phyloP scores from a whole-genome alignment of 345 rosid species.

The Salix purpurea region DNA sequence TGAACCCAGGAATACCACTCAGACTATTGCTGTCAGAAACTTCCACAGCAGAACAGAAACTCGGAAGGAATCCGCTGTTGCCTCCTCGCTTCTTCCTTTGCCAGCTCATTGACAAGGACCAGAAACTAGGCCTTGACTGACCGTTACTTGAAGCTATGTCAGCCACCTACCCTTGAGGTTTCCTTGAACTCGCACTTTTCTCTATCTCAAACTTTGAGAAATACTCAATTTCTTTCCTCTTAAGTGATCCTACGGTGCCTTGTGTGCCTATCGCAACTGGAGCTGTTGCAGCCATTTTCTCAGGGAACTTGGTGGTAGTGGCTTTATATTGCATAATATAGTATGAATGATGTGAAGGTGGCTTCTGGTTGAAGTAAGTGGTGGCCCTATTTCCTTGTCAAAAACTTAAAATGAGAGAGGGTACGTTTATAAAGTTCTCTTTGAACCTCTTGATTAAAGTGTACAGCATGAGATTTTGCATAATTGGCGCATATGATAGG shows the following conservation, averaged over 20 bases:
- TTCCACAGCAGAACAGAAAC: constrained; percentile 51
- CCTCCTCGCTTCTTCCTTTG: constrained; percentile 54
- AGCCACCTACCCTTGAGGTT: constrained; percentile 20
- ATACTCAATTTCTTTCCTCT: constrained; percentile 70
- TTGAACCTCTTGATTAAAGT: constrained; percentile 31
- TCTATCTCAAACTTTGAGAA: constrained; percentile 44
- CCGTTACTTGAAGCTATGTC: constrained; percentile 27
- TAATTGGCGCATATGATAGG: constrained; percentile 31
- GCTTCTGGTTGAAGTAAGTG: constrained; percentile 39
- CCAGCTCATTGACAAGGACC: constrained; percentile 48
- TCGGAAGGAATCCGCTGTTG: constrained; percentile 35
- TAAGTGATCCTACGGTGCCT: constrained; percentile 79
- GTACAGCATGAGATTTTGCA: constrained; percentile 42
- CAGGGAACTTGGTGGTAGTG: constrained; percentile 16
- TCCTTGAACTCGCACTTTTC: constrained; percentile 20
- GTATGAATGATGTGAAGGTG: constrained; percentile 4
- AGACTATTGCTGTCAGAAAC: constrained; percentile 35
- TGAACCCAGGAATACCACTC: constrained; percentile 40
- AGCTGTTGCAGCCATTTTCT: constrained; percentile 44
- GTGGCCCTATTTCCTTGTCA: constrained; percentile 11
- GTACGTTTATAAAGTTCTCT: neutral
- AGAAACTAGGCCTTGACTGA: constrained; percentile 37
- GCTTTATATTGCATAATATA: constrained; percentile 25
- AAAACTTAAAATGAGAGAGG: neutral
- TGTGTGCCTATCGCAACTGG: constrained; percentile 69